Evolutionary conservation across 148 eudicot species (phyloP).

Genomic region (Vaccinium corymbosum): DNA sequence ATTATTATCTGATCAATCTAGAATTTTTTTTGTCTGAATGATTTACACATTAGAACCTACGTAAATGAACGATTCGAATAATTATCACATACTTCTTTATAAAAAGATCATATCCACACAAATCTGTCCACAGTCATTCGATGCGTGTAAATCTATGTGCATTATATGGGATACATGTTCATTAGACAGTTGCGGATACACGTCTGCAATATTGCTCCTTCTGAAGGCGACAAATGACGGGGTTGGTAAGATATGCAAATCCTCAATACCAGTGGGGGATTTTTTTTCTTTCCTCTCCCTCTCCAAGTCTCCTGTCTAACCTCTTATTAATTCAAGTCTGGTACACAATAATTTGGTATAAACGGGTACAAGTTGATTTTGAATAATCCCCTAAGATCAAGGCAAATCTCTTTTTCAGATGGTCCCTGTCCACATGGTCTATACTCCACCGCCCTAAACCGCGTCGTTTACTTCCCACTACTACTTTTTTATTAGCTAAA

Average conservation of each 20-base stretch:
- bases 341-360: neutral
- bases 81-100: too few relatives aligned
- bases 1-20: too few relatives aligned
- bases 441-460: slow-evolving; percentile 14
- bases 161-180: too few relatives aligned
- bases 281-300: neutral
- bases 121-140: too few relatives aligned
- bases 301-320: neutral
- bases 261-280: neutral
- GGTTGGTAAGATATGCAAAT: slow-evolving; percentile 6
- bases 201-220: neutral
- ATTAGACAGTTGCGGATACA: too few relatives aligned
- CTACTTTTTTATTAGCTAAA: neutral
- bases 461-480: neutral
- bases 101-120: too few relatives aligned
- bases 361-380: neutral
- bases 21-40: too few relatives aligned
- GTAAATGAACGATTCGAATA: too few relatives aligned
- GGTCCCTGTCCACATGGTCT: neutral
- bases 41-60: too few relatives aligned
- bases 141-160: too few relatives aligned
- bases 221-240: neutral
- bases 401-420: slow-evolving; percentile 17
- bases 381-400: slow-evolving; percentile 14
- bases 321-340: neutral